Evolutionary conservation across 176 grass and related monocot species (phyloP).

Genomic region (Canna indica): DNA sequence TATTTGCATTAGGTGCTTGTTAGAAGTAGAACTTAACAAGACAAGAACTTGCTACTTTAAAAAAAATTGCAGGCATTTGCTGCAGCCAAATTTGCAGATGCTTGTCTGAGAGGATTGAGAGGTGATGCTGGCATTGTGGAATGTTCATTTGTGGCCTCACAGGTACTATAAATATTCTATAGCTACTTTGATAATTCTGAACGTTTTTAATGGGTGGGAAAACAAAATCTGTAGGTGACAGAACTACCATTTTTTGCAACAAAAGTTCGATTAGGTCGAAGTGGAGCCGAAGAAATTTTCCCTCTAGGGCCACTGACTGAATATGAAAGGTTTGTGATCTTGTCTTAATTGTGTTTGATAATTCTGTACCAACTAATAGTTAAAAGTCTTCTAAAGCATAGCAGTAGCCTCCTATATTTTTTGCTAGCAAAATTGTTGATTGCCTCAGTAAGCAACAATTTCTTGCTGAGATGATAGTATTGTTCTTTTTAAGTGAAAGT

Average conservation of each 20-base stretch:
- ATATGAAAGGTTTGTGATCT: slow-evolving; percentile 50
- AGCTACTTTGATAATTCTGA: background rate
- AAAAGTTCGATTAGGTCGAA: slow-evolving; percentile 55
- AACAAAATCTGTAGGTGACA: slow-evolving; percentile 42
- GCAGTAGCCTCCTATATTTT: too few relatives aligned
- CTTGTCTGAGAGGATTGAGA: slow-evolving; percentile 58
- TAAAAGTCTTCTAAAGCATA: too few relatives aligned
- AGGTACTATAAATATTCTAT: slow-evolving; percentile 25
- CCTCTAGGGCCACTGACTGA: slow-evolving; percentile 67
- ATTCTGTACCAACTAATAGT: background rate
- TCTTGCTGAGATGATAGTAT: too few relatives aligned
- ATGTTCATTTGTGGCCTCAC: slow-evolving; percentile 71
- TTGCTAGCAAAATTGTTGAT: too few relatives aligned
- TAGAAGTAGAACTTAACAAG: background rate
- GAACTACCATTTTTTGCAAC: slow-evolving; percentile 80
- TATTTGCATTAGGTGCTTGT: background rate
- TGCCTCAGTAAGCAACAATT: too few relatives aligned
- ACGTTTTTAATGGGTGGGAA: background rate
- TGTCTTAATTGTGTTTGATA: background rate
- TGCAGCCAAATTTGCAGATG: slow-evolving; percentile 69
- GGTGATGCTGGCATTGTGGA: slow-evolving; percentile 78
- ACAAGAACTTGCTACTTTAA: background rate
- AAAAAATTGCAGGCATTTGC: slow-evolving; percentile 46
- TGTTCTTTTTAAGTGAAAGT: too few relatives aligned
- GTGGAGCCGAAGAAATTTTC: slow-evolving; percentile 62